These are phyloP conservation scores for Sesbania bispinosa DNA, from an alignment of 306 rosid species.

Conservation along the genomic window DNA sequence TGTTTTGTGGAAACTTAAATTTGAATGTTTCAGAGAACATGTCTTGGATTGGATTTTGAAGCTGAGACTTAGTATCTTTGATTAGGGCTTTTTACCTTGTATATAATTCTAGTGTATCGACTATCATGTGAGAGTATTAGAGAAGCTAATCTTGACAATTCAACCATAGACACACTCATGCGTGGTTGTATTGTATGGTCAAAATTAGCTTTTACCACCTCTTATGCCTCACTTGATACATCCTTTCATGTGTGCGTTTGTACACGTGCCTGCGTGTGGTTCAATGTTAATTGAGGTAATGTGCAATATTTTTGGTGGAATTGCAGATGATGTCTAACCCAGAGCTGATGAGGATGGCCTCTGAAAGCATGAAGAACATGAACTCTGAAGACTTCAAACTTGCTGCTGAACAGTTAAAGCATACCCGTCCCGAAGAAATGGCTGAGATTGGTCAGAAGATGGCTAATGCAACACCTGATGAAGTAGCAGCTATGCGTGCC, in stretches of 20 bases:
- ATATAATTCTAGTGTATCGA: no score
- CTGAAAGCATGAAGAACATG: slow-evolving; percentile 92
- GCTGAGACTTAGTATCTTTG: background rate
- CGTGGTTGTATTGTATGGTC: no score
- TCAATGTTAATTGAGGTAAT: background rate
- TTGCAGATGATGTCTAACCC: slow-evolving; percentile 97
- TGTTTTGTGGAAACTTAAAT: background rate
- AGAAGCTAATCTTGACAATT: no score
- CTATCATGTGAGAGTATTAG: no score
- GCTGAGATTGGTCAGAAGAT: slow-evolving; percentile 92
- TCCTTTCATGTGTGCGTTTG: no score
- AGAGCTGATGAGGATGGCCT: slow-evolving; percentile 84
- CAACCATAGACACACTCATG: no score
- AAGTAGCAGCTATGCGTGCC: slow-evolving; percentile 69
- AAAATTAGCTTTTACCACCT: no score
- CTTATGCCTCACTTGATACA: no score
- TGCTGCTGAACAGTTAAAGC: slow-evolving; percentile 90
- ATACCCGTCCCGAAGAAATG: slow-evolving; percentile 88
- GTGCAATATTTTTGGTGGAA: slow-evolving; percentile 16
- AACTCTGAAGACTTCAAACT: slow-evolving; percentile 68
- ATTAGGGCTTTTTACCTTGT: background rate
- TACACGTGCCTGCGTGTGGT: no score
- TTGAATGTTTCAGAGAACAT: no score
- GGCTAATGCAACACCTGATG: slow-evolving; percentile 83
- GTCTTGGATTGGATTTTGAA: background rate